Percentiles rank a stretch among this genome's conserved stretches.
phyloP scores from a whole-genome alignment of 805 yeast genomes.

The Schwanniomyces sp. region DNA sequence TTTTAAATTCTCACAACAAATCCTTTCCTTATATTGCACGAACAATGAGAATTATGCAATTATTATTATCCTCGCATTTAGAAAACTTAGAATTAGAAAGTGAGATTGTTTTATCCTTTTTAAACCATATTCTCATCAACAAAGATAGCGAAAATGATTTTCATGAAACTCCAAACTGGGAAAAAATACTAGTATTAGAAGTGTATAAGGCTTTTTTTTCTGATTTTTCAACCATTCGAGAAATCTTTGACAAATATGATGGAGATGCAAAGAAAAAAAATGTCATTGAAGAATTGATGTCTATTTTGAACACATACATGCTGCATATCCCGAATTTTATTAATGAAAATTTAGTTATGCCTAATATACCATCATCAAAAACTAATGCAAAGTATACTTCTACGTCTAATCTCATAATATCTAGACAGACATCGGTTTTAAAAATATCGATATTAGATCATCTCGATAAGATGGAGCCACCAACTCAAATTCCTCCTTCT shows the following conservation, averaged over 20 bases:
- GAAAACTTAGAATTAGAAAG: conserved; percentile 68
- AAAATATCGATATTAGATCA: conserved; percentile 67
- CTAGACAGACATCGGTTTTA: conserved; percentile 43
- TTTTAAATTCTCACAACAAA: conserved; percentile 50
- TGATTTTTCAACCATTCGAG: conserved; percentile 52
- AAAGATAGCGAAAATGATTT: conserved; percentile 48
- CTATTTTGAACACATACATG: conserved; percentile 22
- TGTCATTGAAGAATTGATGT: conserved; percentile 57
- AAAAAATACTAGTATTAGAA: conserved; percentile 70
- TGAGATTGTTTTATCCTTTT: conserved; percentile 73
- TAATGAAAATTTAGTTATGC: conserved; percentile 16
- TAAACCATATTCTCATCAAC: conserved; percentile 68
- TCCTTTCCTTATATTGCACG: conserved; percentile 74
- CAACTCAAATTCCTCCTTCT: conserved; percentile 55
- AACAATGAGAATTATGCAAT: conserved; percentile 66
- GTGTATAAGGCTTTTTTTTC: conserved; percentile 59
- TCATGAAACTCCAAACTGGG: conserved; percentile 50
- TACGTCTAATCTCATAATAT: conserved; percentile 23
- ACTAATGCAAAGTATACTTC: conserved; percentile 7
- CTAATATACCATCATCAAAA: conserved; percentile 10
- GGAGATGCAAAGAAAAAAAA: conserved; percentile 51
- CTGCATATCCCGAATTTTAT: conserved; percentile 17
- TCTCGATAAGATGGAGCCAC: conserved; percentile 80
- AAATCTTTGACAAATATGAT: conserved; percentile 66
- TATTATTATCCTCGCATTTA: conserved; percentile 60